Percentiles rank a stretch among this genome's conserved stretches.
Evolutionary conservation across 257 asterid species (phyloP).

Genomic region (Solanum stenotomum): DNA sequence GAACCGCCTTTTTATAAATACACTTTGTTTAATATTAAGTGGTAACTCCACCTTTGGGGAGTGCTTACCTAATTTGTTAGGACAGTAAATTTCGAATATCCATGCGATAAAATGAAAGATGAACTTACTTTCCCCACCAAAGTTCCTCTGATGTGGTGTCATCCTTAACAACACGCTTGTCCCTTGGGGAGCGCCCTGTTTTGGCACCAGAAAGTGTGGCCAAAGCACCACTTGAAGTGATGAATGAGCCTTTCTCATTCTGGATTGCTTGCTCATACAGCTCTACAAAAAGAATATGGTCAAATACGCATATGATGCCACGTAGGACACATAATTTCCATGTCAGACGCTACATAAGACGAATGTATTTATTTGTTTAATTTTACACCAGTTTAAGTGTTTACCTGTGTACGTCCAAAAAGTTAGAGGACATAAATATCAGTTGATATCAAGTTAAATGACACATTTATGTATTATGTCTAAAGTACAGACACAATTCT

Average conservation of each 20-base stretch:
- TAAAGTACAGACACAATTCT: neutral
- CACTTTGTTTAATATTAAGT: too few species aligned
- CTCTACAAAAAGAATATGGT: conserved; percentile 20
- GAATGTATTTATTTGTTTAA: too few species aligned
- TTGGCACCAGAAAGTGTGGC: conserved; percentile 89
- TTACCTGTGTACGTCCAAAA: too few species aligned
- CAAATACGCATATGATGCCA: too few species aligned
- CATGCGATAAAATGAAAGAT: neutral
- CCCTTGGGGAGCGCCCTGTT: conserved; percentile 87
- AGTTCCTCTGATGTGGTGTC: conserved; percentile 60
- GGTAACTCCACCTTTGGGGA: neutral
- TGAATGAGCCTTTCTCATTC: conserved; percentile 76
- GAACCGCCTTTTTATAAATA: too few species aligned
- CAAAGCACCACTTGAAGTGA: conserved; percentile 71
- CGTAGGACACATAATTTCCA: too few species aligned
- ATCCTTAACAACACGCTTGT: conserved; percentile 81
- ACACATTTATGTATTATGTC: too few species aligned
- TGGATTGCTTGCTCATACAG: conserved; percentile 82
- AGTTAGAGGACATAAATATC: too few species aligned
- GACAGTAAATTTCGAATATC: neutral
- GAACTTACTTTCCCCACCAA: conserved; percentile 98
- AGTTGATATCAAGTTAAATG: too few species aligned
- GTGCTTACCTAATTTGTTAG: neutral
- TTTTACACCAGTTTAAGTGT: too few species aligned
- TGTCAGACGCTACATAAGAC: too few species aligned